phyloP scores from a whole-genome alignment of 768 basidiomycete genomes.

The Lactifluus echinatus region DNA sequence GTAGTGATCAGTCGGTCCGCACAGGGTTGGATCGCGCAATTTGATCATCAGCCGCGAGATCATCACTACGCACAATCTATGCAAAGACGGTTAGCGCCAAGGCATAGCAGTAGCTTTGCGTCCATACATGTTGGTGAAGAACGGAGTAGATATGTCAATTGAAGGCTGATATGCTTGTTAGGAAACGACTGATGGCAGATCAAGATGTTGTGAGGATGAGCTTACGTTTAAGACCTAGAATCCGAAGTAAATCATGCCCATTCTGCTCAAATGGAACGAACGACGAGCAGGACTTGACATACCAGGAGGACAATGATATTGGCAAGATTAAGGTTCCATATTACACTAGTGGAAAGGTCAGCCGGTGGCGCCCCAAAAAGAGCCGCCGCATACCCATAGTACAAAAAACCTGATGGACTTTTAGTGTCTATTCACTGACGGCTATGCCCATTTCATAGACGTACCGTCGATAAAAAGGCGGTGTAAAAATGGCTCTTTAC shows the following conservation, averaged over 20 bases:
- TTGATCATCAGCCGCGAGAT: conserved; percentile 16
- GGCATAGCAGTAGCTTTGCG: neutral
- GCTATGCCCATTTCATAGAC: neutral
- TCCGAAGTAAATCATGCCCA: neutral
- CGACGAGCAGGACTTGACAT: neutral
- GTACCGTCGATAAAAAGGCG: conserved; percentile 11
- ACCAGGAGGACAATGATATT: conserved; percentile 12
- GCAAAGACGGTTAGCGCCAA: neutral
- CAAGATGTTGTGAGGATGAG: neutral
- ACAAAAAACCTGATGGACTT: conserved; percentile 5
- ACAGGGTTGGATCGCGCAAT: conserved; percentile 10
- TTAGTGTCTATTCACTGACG: neutral
- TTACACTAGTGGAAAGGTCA: conserved; percentile 2
- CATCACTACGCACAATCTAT: conserved; percentile 14
- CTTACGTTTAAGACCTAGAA: neutral
- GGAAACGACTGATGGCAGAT: neutral
- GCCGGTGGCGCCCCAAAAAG: neutral
- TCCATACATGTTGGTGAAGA: conserved; percentile 12
- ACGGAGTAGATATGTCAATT: neutral
- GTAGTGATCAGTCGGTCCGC: neutral
- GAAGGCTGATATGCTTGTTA: neutral
- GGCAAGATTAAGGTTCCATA: conserved; percentile 9
- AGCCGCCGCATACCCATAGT: conserved; percentile 7
- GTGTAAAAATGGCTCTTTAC: conserved; percentile 6
- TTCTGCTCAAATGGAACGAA: neutral